Percentiles rank a stretch among this genome's conserved stretches.
phyloP scores from a whole-genome alignment of 345 rosid genomes.

The Barbarea vulgaris region DNA sequence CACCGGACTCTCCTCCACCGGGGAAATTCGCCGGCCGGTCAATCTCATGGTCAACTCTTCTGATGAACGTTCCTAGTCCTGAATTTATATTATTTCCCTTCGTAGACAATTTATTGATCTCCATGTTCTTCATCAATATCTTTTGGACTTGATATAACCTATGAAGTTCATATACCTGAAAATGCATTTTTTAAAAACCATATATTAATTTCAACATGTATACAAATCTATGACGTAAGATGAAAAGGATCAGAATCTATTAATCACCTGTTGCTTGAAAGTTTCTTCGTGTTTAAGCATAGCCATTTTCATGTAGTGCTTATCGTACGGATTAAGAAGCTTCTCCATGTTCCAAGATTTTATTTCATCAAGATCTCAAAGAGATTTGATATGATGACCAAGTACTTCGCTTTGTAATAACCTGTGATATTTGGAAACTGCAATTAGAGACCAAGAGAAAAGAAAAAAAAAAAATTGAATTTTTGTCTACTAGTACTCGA shows the following conservation, averaged over 20 bases:
- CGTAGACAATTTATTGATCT: constrained; percentile 25
- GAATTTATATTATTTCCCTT: constrained; percentile 22
- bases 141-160: constrained; percentile 84
- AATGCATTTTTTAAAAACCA: constrained; percentile 12
- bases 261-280: constrained; percentile 84
- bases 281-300: constrained; percentile 96
- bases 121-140: constrained; percentile 66
- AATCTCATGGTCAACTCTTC: constrained; percentile 28
- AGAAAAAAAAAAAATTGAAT: not conserved
- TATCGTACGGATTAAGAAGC: constrained; percentile 65
- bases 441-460: not conserved
- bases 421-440: constrained; percentile 18
- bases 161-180: constrained; percentile 86
- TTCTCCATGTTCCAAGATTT: constrained; percentile 67
- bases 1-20: constrained; percentile 25
- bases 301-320: constrained; percentile 88
- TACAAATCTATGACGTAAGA: not conserved
- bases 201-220: not conserved
- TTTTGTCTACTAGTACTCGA: constrained; percentile 26
- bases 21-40: constrained; percentile 21
- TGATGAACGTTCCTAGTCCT: constrained; percentile 24
- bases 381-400: constrained; percentile 29
- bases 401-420: constrained; percentile 8
- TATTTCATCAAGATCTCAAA: constrained; percentile 33
- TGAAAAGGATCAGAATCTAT: not conserved